These are phyloP conservation scores for Salvia sclarea DNA, from an alignment of 305 asterid genomes.

Conservation along the genomic window DNA sequence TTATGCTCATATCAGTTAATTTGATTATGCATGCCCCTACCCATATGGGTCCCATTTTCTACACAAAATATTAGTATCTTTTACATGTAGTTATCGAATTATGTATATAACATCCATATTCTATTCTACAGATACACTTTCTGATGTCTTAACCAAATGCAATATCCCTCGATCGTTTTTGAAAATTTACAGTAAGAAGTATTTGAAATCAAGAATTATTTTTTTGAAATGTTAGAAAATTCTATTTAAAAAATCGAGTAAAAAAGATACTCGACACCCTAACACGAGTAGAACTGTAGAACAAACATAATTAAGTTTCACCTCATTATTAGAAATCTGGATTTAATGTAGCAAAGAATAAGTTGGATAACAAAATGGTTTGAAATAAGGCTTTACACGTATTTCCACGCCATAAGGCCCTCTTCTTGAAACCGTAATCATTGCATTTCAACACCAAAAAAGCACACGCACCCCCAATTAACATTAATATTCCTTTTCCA, in stretches of 20 bases:
- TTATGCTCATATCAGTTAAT: too few species aligned
- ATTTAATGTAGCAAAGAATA: background rate
- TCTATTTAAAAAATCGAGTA: too few species aligned
- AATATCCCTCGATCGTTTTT: background rate
- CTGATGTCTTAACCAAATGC: background rate
- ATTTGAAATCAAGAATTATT: background rate
- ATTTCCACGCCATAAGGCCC: constrained; percentile 39
- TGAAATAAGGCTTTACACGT: constrained; percentile 42
- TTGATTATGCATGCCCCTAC: too few species aligned
- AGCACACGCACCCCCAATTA: constrained; percentile 36
- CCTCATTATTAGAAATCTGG: background rate
- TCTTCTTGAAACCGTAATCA: constrained; percentile 42
- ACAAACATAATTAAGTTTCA: too few species aligned
- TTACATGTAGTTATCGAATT: background rate
- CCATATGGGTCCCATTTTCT: too few species aligned
- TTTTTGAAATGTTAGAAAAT: too few species aligned
- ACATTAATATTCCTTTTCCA: constrained; percentile 40
- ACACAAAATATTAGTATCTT: too few species aligned
- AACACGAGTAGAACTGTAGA: too few species aligned
- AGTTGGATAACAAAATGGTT: background rate
- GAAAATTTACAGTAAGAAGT: background rate
- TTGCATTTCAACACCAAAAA: constrained; percentile 40
- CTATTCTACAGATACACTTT: background rate
- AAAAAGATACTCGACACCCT: too few species aligned
- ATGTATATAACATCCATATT: background rate